These are phyloP conservation scores for Cladosporium sp. DNA, from an alignment of 2,329 filamentous ascomycete genomes.

Conservation along the genomic window DNA sequence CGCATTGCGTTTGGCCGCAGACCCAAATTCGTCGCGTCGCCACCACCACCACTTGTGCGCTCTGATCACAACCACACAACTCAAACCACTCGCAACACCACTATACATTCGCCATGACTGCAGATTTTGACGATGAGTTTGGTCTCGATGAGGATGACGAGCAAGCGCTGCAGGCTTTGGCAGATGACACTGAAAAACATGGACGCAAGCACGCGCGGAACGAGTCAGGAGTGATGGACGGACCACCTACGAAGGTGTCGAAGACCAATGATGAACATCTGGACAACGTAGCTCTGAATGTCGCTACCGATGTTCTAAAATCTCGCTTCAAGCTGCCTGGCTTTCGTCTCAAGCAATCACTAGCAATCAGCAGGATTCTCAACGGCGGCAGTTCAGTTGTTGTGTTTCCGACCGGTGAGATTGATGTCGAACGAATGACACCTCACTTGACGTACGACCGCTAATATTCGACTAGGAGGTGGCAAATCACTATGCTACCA, in stretches of 20 bases:
- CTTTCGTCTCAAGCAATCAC: constrained; percentile 52
- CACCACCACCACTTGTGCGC: neutral
- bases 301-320: constrained; percentile 42
- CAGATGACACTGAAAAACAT: neutral
- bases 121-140: constrained; percentile 30
- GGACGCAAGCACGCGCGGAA: constrained; percentile 10
- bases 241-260: neutral
- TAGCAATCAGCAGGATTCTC: constrained; percentile 47
- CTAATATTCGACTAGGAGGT: constrained; percentile 31
- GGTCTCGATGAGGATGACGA: constrained; percentile 32
- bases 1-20: neutral
- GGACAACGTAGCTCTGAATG: constrained; percentile 2
- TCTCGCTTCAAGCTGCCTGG: constrained; percentile 44
- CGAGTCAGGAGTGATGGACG: neutral
- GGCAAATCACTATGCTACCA: constrained; percentile 50
- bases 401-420: constrained; percentile 44
- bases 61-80: neutral
- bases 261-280: neutral
- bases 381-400: constrained; percentile 48
- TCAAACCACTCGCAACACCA: neutral
- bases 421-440: neutral
- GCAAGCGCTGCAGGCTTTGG: constrained; percentile 25
- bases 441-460: neutral
- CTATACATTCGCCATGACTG: neutral
- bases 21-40: neutral